Evolutionary conservation across 768 basidiomycete species (phyloP).

Genomic region (Lentinus brumalis): DNA sequence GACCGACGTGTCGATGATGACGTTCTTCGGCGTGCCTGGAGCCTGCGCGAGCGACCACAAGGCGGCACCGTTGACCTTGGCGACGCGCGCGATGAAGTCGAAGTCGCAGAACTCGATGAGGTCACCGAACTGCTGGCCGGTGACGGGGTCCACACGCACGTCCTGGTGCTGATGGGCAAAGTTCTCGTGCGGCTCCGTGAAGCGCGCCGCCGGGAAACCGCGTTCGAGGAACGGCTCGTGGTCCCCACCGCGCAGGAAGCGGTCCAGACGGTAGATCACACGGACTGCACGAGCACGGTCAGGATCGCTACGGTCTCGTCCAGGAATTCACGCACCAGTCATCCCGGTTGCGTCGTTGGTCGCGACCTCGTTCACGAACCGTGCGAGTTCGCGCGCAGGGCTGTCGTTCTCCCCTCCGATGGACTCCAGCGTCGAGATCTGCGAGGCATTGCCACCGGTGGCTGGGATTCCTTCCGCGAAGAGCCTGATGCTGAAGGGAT

Average conservation of each 20-base stretch:
- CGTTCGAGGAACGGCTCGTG: slow-evolving; percentile 50
- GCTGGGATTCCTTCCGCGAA: slow-evolving; percentile 54
- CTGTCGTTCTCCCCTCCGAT: slow-evolving; percentile 59
- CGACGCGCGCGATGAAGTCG: slow-evolving; percentile 52
- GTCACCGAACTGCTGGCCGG: slow-evolving; percentile 59
- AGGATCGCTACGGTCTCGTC: not conserved
- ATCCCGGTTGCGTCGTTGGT: slow-evolving; percentile 51
- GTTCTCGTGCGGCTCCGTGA: slow-evolving; percentile 59
- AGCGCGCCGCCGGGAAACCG: slow-evolving; percentile 58
- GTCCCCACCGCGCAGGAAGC: slow-evolving; percentile 59
- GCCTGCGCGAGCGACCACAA: slow-evolving; percentile 51
- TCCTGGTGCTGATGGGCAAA: slow-evolving; percentile 63
- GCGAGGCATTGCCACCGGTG: slow-evolving; percentile 41
- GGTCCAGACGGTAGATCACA: slow-evolving; percentile 52
- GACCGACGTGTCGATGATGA: slow-evolving; percentile 46
- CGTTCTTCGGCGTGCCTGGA: slow-evolving; percentile 49
- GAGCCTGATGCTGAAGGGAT: slow-evolving; percentile 53
- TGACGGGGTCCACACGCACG: slow-evolving; percentile 42
- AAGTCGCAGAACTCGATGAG: slow-evolving; percentile 56
- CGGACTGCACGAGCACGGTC: slow-evolving; percentile 39
- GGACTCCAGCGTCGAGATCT: slow-evolving; percentile 36
- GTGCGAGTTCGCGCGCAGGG: slow-evolving; percentile 51
- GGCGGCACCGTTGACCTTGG: slow-evolving; percentile 52
- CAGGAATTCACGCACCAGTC: slow-evolving; percentile 41
- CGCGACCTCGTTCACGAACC: slow-evolving; percentile 54